Evolutionary conservation across 106 monocot species (phyloP), one percentile per base, ranked within the genome.

Genomic region (Apostasia shenzhenica): DNA sequence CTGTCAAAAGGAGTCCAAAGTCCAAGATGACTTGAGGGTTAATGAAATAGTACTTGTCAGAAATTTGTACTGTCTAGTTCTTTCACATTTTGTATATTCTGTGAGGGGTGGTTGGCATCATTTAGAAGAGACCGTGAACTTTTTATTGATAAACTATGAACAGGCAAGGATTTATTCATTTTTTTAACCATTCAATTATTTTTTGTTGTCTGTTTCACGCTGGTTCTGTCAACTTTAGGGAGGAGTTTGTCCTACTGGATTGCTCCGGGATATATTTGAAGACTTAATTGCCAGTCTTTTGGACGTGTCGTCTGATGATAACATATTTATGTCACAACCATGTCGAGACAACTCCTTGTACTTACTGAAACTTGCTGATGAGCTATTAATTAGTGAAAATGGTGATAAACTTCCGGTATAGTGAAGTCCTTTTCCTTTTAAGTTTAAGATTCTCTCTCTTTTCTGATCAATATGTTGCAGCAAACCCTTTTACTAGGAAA

Each of bases 101-200:
- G 85, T 93, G 47, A 99, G 83, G 78, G 92, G 99, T 69, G 93
- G 99, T 49, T 99, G 93, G 92, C 89, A 81, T 40, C 83, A 80
- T 26, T 73, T 99, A 63, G 99, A 99, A 76, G 99, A 99, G 55
- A 93, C 93, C 12, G 69, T 90, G 38, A 90, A 87, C 72, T 99
- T 89, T 65, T 61, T 99, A 38, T 75, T 93, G 45, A 49, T 92
- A 54, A 82, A 90, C 11, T 77, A 73, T 76, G 83, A 80, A 66
- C 69, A 83, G 77, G 99, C 93, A 64, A 12, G 14, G 8, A 61
- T 6, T 54, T 68, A 6, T 42, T 39, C 42, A 8, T 1, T 38
- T 48, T 10, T 39, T 62, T 71, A 71, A 48, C 50, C 11, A 37
- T 48, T 8, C 37, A 43, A 26, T 46, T 7, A 45, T 59, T 52